Conservation (phyloP, 495 filamentous ascomycete genomes). For the Daldinia bambusicola region DNA sequence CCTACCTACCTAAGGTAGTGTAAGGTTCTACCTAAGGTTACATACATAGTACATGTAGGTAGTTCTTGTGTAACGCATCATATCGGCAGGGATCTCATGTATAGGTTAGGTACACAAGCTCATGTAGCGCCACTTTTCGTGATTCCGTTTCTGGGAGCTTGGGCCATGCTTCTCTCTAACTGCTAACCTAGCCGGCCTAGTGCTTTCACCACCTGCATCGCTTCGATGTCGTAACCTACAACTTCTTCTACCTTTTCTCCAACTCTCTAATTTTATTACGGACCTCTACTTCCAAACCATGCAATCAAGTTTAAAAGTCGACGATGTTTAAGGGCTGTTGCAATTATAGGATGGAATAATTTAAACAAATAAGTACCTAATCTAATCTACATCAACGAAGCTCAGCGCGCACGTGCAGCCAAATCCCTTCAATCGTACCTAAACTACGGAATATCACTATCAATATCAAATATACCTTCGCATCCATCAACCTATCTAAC, state of each 20-base stretch:
- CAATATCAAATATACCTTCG: constrained; percentile 29
- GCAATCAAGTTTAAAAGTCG: background rate
- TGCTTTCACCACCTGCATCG: no score
- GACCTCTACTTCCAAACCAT: background rate
- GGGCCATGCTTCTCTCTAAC: constrained; percentile 33
- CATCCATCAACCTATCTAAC: background rate
- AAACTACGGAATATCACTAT: constrained; percentile 11
- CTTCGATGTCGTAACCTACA: background rate
- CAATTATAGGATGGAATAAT: background rate
- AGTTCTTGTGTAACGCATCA: background rate
- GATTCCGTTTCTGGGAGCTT: constrained; percentile 31
- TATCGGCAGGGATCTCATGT: background rate
- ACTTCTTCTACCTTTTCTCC: background rate
- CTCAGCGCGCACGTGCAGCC: background rate
- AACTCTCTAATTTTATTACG: background rate
- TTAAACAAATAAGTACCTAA: background rate
- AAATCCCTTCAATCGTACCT: background rate
- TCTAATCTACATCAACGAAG: background rate
- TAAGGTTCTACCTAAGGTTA: background rate
- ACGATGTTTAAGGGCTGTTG: background rate
- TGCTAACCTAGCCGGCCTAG: no score
- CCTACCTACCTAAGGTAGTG: background rate
- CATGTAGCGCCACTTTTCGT: background rate
- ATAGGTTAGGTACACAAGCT: no score
- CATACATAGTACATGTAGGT: no score